Base-by-base conservation (phyloP, 495 filamentous ascomycete genomes). In the Astrothelium macrocarpum region DNA sequence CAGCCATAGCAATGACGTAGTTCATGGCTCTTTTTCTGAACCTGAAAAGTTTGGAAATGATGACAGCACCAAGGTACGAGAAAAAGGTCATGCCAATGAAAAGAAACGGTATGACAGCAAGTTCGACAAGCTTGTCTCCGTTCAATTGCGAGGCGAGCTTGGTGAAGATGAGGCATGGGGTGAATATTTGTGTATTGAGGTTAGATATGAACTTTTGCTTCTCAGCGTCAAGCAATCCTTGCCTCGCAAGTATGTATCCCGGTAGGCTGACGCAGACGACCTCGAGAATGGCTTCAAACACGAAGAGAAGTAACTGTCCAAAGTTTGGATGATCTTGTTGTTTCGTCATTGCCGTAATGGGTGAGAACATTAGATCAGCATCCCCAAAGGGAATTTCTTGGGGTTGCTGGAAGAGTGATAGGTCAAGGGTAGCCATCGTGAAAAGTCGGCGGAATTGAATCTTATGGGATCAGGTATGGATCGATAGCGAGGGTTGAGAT, bases 121-220 rank as follows among this genome's bases (percentile, higher is more conserved):
- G 80, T 62, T 97, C 94, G 62, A 83, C 78, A 59, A 98, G 82
- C 73, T 96, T 96, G 67, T 91, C 87, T 53, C 91, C 87, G 31
- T 87, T 96, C 60, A 98, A 81, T 76, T 98, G 94, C 5, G 89
- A 93, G n/a, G 93, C 94, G 26, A 98, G 81, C 76, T 97, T 98
- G 31, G 89, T 96, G 78, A 97, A 98, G 72, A 98, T 91, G 66
- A 98, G 84, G 71, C 95, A 97, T 62, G 94, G 94, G 45, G 94
- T 98, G 73, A 98, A 98, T 18, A 98, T 79, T 68, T 84, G 85
- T 53, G 95, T 90, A 72, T 98, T 98, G 63, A 98, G 79, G 70
- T 98, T 96, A 42, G 94, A 92, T 29, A 95, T 82, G 68, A 97
- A 91, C 72, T 96, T 97, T 74, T 98, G 94, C 68, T 89, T 88